phyloP scores from a whole-genome alignment of 1,284 basidiomycete species.

The Apiotrichum sp. region DNA sequence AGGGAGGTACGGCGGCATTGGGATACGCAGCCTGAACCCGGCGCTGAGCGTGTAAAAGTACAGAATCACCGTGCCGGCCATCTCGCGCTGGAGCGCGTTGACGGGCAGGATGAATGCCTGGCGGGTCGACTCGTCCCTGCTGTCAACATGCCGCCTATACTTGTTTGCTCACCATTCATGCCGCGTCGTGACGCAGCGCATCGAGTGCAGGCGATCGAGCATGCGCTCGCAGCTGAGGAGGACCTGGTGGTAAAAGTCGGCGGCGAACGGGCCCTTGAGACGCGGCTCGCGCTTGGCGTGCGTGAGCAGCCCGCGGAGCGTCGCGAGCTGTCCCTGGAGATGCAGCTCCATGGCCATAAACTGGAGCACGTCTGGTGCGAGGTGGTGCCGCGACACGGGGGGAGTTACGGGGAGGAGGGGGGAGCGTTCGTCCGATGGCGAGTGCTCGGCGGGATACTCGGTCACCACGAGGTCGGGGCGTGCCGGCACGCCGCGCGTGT shows the following conservation, averaged over 20 bases:
- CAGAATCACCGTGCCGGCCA: constrained; percentile 83
- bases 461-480: neutral
- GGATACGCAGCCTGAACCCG: constrained; percentile 80
- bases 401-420: constrained; percentile 8
- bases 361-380: constrained; percentile 54
- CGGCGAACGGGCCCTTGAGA: constrained; percentile 88
- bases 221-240: constrained; percentile 82
- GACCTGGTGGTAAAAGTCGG: constrained; percentile 69
- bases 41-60: constrained; percentile 83
- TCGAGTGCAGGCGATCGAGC: constrained; percentile 77
- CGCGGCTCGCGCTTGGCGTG: constrained; percentile 91
- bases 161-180: constrained; percentile 70
- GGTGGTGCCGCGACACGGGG: constrained; percentile 22
- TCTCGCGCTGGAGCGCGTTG: constrained; percentile 75
- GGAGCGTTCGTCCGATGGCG: neutral
- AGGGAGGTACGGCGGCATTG: constrained; percentile 88
- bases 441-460: neutral
- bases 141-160: constrained; percentile 2
- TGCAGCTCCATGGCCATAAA: constrained; percentile 96
- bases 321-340: constrained; percentile 80
- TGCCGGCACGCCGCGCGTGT: constrained; percentile 26
- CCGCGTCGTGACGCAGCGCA: constrained; percentile 88
- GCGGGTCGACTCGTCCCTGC: constrained; percentile 51
- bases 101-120: constrained; percentile 83
- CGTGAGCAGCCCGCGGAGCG: constrained; percentile 69